Base-by-base conservation (phyloP, 176 grass and related monocot genomes). In the Luzula sylvatica region DNA sequence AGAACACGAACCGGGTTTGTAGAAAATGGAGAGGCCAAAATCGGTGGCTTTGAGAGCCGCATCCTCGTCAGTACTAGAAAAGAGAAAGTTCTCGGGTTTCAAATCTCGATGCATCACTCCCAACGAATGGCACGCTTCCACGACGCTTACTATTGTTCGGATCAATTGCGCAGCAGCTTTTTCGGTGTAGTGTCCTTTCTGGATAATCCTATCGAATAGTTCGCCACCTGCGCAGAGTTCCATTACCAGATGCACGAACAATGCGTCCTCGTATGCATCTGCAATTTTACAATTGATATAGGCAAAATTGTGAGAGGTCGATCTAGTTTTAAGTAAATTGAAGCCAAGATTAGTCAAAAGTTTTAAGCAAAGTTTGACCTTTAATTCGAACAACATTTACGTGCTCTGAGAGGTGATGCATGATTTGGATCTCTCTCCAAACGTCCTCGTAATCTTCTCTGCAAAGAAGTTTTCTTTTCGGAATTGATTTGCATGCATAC, bases 1-100 rank as follows among this genome's bases (percentile, higher is more conserved):
- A 12, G 3, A 12, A 65, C 66, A 13, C 63, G n/a, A n/a, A 77
- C 92, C 85, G 0, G 92, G 85, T 48, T 90, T 98, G 52, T 77
- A 90, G 77, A 90, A 98, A 35, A 98, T 41, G 6, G 92, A 98
- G 13, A 98, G 81, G 13, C 92, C 92, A 18, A 98, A 98, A 55
- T 98, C 92, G 5, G 92, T 98, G 68, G 92, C 74, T 74, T 98
- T 98, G 46, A 98, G 84, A 7, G 78, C 70, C 2, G 81, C 71
- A 49, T 98, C 84, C 72, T 98, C 92, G 0, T 75, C 75, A 3
- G 67, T 45, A 71, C 74, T 86, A 4, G 85, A 77, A 4, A 98
- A 90, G 26, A 98, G 68, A 70, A 98, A 98, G n/a, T 98, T 98
- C 55, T 98, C 89, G 7, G 89, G 89, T 58, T 95, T 95, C 19